These are phyloP conservation scores for Arthromyces matolae DNA, from an alignment of 768 basidiomycete species.

Conservation along the genomic window DNA sequence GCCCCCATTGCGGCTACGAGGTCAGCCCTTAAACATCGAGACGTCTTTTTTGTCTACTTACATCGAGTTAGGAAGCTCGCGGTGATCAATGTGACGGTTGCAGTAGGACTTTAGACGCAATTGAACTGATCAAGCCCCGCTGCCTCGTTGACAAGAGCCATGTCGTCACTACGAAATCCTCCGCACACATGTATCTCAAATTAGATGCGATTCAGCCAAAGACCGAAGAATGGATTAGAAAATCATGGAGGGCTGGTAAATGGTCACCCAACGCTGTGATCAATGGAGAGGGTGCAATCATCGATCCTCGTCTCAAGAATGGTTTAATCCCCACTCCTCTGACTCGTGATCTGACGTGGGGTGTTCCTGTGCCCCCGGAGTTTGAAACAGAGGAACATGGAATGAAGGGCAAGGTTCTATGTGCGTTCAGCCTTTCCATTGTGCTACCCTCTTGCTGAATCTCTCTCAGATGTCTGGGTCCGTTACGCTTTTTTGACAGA, in stretches of 20 bases:
- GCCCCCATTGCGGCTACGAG: constrained; percentile 88
- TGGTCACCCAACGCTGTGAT: constrained; percentile 95
- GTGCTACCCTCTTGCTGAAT: constrained; percentile 3
- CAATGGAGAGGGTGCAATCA: constrained; percentile 80
- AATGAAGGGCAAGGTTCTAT: constrained; percentile 94
- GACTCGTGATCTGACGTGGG: constrained; percentile 94
- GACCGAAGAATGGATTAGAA: constrained; percentile 85
- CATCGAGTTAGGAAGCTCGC: constrained; percentile 70
- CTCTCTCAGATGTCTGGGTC: constrained; percentile 83
- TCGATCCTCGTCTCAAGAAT: constrained; percentile 82
- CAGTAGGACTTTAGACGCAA: constrained; percentile 86
- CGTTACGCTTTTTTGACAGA: constrained; percentile 25
- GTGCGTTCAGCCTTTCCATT: constrained; percentile 45
- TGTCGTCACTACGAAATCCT: constrained; percentile 66
- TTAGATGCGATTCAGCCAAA: constrained; percentile 79
- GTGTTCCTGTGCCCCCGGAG: constrained; percentile 77
- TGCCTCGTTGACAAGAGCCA: constrained; percentile 86
- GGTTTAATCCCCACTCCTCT: constrained; percentile 88
- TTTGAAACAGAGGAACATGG: constrained; percentile 64
- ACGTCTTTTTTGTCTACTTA: constrained; percentile 1
- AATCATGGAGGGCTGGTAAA: constrained; percentile 73
- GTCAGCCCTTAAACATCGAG: constrained; percentile 39
- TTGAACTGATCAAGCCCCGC: constrained; percentile 91
- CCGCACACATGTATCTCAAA: constrained; percentile 89
- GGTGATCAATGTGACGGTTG: constrained; percentile 98